Base-by-base conservation (phyloP, 306 rosid species). In the Dryas drummondii region DNA sequence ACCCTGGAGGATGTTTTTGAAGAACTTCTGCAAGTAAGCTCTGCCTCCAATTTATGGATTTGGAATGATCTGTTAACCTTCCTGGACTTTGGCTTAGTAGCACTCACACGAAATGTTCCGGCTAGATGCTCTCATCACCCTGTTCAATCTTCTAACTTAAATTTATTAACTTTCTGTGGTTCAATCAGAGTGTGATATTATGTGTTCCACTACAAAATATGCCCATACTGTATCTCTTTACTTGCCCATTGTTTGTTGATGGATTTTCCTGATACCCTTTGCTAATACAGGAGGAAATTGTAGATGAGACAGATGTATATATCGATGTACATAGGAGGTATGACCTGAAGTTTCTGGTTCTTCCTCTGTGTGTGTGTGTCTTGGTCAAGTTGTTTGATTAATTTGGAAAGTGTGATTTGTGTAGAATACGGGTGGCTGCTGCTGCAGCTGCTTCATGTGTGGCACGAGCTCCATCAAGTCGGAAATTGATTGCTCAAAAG, bases 1-100 rank as follows among this genome's bases (percentile, higher is more conserved):
- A 94, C 98, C 74, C 77, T 94, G 53, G 97, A 94, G 82, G 98
- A 94, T 87, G 96, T 94, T 70, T 91, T 91, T 80, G 97, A 91
- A 85, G 98, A 94, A 82, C 98, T 94, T 83, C 83, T 94, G 83
- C 97, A 86, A 70, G 87, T 80, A 79, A 61, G 70, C 70, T 54
- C 57, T 63, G 54, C 53, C 57, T 79, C 72, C 40, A 47, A 62
- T 4, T 11, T 56, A 9, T 46, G 54, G 41, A 76, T 58, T 7
- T 57, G 42, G 42, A 68, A 49, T 26, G 49, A 16, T 66, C n/a
- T 32, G 2, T 26, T 15, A 7, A 45, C 7, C 27, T 68, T 12
- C 16, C 22, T 49, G 48, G 8, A 48, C 44, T 63, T 64, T 75
- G 65, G 51, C 32, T 15, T 10, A n/a, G n/a, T 26, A 66, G 56